phyloP scores from a whole-genome alignment of 73 alveolate species.

The Blepharisma japonicum region DNA sequence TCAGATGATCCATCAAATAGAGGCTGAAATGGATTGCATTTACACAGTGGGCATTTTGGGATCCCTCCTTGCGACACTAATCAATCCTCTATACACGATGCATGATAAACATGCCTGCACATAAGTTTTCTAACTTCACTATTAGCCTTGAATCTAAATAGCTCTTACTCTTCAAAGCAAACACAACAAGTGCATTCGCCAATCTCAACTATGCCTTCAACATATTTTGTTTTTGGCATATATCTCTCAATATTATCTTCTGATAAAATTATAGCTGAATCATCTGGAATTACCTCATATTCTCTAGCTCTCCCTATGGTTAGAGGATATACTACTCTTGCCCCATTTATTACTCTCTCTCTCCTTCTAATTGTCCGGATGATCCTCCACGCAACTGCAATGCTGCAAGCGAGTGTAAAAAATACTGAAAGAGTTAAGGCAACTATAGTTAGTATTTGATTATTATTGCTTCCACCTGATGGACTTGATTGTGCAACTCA shows the following conservation, averaged over 20 bases:
- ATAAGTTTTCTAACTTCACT: neutral
- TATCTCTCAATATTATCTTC: neutral
- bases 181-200: neutral
- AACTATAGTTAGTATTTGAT: too few species aligned
- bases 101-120: neutral
- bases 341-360: too few species aligned
- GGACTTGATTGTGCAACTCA: neutral
- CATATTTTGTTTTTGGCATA: neutral
- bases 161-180: neutral
- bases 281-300: neutral
- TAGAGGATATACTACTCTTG: too few species aligned
- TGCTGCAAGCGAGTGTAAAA: too few species aligned
- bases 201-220: neutral
- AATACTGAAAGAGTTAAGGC: too few species aligned
- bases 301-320: neutral
- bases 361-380: too few species aligned
- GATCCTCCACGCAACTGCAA: too few species aligned
- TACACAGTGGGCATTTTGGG: neutral
- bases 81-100: neutral
- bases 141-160: neutral
- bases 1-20: neutral
- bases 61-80: neutral
- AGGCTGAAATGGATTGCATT: neutral
- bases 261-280: neutral
- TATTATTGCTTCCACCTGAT: slow-evolving; percentile 16